phyloP scores from a whole-genome alignment of 1,284 basidiomycete species.

The Violaceomyces palustris region DNA sequence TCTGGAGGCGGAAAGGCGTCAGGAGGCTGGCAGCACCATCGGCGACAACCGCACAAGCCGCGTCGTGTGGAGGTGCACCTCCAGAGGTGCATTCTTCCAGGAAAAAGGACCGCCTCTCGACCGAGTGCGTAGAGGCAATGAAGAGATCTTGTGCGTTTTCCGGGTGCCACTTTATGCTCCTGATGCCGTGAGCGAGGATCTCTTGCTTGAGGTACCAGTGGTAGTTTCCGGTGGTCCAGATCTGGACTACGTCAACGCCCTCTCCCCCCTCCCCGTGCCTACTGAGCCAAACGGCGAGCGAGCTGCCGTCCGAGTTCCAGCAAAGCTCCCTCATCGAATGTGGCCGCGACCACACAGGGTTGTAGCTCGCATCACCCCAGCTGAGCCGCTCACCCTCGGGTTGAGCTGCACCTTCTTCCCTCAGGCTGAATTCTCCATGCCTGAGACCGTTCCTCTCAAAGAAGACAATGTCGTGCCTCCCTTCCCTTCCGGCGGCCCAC shows the following conservation, averaged over 20 bases:
- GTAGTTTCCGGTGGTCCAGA: conserved; percentile 94
- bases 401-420: conserved; percentile 55
- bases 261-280: conserved; percentile 2
- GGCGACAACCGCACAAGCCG: conserved; percentile 81
- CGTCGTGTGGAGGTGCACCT: conserved; percentile 66
- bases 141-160: conserved; percentile 69
- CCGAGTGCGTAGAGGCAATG: conserved; percentile 57
- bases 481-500: conserved; percentile 44
- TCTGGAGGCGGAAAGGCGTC: conserved; percentile 88
- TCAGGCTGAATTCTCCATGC: conserved; percentile 79
- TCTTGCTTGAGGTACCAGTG: conserved; percentile 66
- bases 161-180: conserved; percentile 78
- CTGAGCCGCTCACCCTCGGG: conserved; percentile 43
- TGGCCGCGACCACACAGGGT: conserved; percentile 20
- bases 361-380: conserved; percentile 7
- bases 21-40: conserved; percentile 79
- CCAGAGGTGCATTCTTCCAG: conserved; percentile 72
- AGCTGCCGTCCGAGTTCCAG: conserved; percentile 85
- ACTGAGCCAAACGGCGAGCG: conserved; percentile 77
- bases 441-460: conserved; percentile 91
- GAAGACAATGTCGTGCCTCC: conserved; percentile 81
- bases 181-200: conserved; percentile 11
- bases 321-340: conserved; percentile 67
- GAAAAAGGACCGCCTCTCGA: conserved; percentile 63
- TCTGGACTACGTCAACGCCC: conserved; percentile 60